phyloP scores from a whole-genome alignment of 2,329 filamentous ascomycete species.

The Nothomitra cinnamomea region DNA sequence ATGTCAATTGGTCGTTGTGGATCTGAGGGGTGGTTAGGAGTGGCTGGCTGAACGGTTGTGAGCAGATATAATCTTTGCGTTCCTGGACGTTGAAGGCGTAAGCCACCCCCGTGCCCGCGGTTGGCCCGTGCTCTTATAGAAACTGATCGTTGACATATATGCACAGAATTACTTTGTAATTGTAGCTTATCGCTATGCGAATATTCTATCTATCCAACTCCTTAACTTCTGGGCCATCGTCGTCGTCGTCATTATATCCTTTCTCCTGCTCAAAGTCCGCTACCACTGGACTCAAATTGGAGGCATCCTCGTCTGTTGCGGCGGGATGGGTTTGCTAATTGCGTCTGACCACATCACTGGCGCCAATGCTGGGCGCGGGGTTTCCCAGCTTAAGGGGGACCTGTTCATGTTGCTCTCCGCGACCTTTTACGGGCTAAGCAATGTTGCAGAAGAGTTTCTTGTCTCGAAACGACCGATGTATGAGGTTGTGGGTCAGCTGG shows the following conservation, averaged over 20 bases:
- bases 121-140: background rate
- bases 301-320: constrained; percentile 81
- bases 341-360: constrained; percentile 75
- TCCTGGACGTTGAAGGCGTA: constrained; percentile 74
- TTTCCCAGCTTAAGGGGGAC: constrained; percentile 75
- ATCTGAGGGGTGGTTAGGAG: background rate
- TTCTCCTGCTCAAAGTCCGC: constrained; percentile 66
- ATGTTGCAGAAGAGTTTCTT: constrained; percentile 88
- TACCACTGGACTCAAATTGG: constrained; percentile 75
- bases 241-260: constrained; percentile 72
- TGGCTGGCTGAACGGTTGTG: background rate
- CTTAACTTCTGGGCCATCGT: constrained; percentile 99
- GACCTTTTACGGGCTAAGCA: constrained; percentile 77
- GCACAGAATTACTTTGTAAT: constrained; percentile 80
- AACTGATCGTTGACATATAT: background rate
- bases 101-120: background rate
- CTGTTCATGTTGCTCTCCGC: constrained; percentile 81
- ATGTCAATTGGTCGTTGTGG: background rate
- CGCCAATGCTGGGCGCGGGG: constrained; percentile 46
- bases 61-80: constrained; percentile 63
- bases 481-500: constrained; percentile 84
- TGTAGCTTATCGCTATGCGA: constrained; percentile 82
- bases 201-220: constrained; percentile 79
- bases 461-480: constrained; percentile 76
- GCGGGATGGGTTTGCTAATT: constrained; percentile 75